These are phyloP conservation scores for Hyparrhenia diplandra DNA, from an alignment of 176 grass and related monocot genomes.

Conservation along the genomic window DNA sequence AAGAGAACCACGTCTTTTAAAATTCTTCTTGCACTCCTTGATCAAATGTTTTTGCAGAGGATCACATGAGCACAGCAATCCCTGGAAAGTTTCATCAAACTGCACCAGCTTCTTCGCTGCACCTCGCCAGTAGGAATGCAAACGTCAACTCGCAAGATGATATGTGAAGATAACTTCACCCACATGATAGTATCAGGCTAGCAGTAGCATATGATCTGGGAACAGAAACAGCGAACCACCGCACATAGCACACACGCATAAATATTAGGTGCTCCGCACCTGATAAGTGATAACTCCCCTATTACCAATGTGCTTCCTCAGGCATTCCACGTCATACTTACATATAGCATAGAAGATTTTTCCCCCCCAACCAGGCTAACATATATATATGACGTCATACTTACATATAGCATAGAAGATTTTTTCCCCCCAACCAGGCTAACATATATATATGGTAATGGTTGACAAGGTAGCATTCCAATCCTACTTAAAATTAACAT, in stretches of 20 bases:
- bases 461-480: not conserved
- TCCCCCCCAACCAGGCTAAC: too few relatives aligned
- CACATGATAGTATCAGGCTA: not conserved
- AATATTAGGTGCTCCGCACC: not conserved
- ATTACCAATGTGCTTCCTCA: not conserved
- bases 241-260: not conserved
- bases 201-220: not conserved
- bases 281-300: not conserved
- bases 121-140: not conserved
- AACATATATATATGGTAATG: not conserved
- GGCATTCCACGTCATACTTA: not conserved
- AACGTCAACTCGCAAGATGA: not conserved
- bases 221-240: not conserved
- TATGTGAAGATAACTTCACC: not conserved
- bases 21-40: too few relatives aligned
- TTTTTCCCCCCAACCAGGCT: not conserved
- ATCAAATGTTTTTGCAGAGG: too few relatives aligned
- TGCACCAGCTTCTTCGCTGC: too few relatives aligned
- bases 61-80: not conserved
- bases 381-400: too few relatives aligned
- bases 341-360: too few relatives aligned
- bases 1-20: too few relatives aligned
- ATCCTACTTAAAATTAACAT: not conserved
- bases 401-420: not conserved
- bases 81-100: not conserved